A percentile compares a stretch with the other conserved stretches of the same genome.
phyloP scores from a whole-genome alignment of 352 stramenopile genomes.

The Pythium folliculosum region DNA sequence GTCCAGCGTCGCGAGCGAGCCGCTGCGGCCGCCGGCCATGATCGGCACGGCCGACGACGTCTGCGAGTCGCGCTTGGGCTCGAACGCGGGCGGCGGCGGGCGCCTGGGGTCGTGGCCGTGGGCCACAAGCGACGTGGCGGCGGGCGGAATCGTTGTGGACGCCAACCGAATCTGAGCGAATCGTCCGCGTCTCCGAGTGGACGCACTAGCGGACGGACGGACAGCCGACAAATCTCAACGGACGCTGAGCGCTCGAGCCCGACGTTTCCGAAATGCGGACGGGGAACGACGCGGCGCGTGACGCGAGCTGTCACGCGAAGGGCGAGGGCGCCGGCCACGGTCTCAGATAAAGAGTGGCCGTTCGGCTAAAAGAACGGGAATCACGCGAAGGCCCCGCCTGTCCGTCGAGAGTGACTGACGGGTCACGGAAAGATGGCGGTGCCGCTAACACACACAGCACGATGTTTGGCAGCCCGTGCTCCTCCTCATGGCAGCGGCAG shows the following conservation, averaged over 20 bases:
- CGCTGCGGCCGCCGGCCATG: slow-evolving; percentile 10
- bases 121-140: neutral
- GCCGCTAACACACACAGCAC: too few species aligned
- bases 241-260: too few species aligned
- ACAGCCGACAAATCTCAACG: neutral
- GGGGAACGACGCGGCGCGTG: neutral
- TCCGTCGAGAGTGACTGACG: too few species aligned
- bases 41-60: slow-evolving; percentile 22
- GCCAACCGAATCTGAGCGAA: neutral
- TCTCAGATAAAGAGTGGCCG: neutral
- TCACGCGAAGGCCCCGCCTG: neutral
- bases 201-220: neutral
- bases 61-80: slow-evolving; percentile 2
- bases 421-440: neutral
- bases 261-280: neutral
- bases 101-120: neutral
- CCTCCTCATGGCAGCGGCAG: too few species aligned
- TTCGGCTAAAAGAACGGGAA: neutral
- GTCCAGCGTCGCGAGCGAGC: slow-evolving; percentile 20
- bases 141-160: neutral
- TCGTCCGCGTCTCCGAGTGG: neutral
- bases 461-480: neutral
- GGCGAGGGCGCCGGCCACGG: neutral
- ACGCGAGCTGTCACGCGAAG: neutral
- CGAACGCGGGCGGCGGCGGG: too few species aligned